Evolutionary conservation across 352 stramenopile genomes (phyloP).

Genomic region (Phytophthora podocarpi): DNA sequence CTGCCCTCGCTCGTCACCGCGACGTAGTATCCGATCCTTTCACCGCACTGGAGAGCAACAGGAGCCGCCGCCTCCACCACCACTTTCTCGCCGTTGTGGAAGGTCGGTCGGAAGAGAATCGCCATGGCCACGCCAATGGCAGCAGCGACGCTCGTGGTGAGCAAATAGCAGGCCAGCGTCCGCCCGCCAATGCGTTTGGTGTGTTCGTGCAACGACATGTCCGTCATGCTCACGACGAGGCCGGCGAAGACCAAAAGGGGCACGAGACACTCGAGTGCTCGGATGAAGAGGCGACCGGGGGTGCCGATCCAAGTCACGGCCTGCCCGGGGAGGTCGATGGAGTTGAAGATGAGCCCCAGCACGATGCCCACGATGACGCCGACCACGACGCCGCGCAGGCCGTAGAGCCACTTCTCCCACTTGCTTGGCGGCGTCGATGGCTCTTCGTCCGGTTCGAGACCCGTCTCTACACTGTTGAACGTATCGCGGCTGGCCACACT

Average conservation of each 20-base stretch:
- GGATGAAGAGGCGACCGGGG: constrained; percentile 52
- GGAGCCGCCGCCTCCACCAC: constrained; percentile 10
- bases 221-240: constrained; percentile 47
- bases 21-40: constrained; percentile 27
- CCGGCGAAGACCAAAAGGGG: constrained; percentile 50
- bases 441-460: constrained; percentile 21
- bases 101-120: constrained; percentile 40
- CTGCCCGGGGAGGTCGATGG: constrained; percentile 16
- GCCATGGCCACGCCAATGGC: constrained; percentile 39
- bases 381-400: constrained; percentile 38
- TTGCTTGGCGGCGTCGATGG: constrained; percentile 3
- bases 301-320: constrained; percentile 44
- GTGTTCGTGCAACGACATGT: constrained; percentile 46
- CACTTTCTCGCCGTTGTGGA: constrained; percentile 21
- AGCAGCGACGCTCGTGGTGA: constrained; percentile 39
- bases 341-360: constrained; percentile 30
- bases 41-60: constrained; percentile 30
- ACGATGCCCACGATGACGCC: constrained; percentile 26
- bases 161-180: constrained; percentile 37
- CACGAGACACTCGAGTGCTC: constrained; percentile 53
- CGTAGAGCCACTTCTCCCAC: constrained; percentile 32
- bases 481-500: constrained; percentile 15
- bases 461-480: constrained; percentile 22
- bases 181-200: constrained; percentile 36
- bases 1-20: constrained; percentile 14